Conservation (phyloP, 768 basidiomycete genomes). For the Amyloporia xantha region DNA sequence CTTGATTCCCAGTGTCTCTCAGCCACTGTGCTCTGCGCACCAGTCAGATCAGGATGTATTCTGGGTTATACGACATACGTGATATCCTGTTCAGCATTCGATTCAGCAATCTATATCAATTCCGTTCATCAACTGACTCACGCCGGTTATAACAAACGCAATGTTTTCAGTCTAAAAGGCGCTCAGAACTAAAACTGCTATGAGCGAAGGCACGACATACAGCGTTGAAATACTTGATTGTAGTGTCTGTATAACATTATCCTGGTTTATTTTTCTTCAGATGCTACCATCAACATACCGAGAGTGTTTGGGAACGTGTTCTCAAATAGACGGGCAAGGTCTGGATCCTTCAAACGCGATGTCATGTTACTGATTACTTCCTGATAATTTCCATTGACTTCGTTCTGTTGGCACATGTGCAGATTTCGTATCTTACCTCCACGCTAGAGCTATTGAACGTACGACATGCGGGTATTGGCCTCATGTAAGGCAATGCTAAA, state of each 20-base stretch:
- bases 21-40: constrained; percentile 69
- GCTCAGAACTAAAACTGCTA: background rate
- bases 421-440: constrained; percentile 39
- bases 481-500: constrained; percentile 64
- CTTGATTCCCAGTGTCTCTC: constrained; percentile 77
- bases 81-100: constrained; percentile 50
- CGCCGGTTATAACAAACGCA: constrained; percentile 78
- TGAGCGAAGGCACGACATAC: constrained; percentile 26
- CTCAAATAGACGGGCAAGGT: constrained; percentile 72
- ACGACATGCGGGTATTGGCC: constrained; percentile 59
- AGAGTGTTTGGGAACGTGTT: constrained; percentile 81
- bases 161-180: constrained; percentile 51
- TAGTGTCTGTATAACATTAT: constrained; percentile 49
- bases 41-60: background rate
- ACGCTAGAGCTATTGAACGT: constrained; percentile 74
- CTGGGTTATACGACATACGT: constrained; percentile 39
- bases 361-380: constrained; percentile 74
- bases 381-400: constrained; percentile 26
- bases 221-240: constrained; percentile 66
- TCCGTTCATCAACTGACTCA: constrained; percentile 29
- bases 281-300: constrained; percentile 40
- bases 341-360: constrained; percentile 63
- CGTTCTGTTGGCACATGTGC: background rate
- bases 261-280: background rate
- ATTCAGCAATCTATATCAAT: background rate